A percentile compares a stretch with the other conserved stretches of the same genome.
These are phyloP conservation scores for Thalassia testudinum DNA, from an alignment of 116 monocot genomes.

Conservation along the genomic window DNA sequence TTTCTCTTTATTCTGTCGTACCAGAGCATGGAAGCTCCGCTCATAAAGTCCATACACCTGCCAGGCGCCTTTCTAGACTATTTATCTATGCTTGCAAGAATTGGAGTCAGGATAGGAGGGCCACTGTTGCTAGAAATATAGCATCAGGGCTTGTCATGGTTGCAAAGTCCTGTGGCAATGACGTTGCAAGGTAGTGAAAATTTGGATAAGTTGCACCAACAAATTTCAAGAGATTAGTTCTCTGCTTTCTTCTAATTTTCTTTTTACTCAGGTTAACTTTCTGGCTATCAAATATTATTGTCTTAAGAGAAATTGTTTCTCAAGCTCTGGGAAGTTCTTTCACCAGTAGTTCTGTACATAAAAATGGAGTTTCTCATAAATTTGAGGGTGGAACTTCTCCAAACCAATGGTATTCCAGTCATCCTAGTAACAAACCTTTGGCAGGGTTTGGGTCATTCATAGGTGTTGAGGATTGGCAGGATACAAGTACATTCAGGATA, in stretches of 20 bases:
- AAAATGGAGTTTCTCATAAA: constrained; percentile 39
- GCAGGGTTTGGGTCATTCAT: constrained; percentile 23
- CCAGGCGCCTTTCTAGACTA: constrained; percentile 77
- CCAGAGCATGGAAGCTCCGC: constrained; percentile 95
- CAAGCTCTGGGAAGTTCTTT: constrained; percentile 51
- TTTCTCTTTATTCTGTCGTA: constrained; percentile 88
- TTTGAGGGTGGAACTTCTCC: constrained; percentile 11
- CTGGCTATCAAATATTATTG: constrained; percentile 90
- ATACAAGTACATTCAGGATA: constrained; percentile 49
- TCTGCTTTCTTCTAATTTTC: constrained; percentile 3
- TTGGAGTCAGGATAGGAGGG: constrained; percentile 56
- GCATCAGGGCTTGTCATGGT: constrained; percentile 83
- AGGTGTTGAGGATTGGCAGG: constrained; percentile 69
- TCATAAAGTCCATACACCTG: constrained; percentile 93
- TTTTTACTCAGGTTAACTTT: constrained; percentile 71
- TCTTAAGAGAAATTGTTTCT: constrained; percentile 69
- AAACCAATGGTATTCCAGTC: constrained; percentile 20
- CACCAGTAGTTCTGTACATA: constrained; percentile 12
- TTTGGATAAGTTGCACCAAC: neutral
- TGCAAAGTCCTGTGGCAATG: constrained; percentile 84
- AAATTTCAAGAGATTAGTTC: neutral
- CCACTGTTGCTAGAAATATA: constrained; percentile 82
- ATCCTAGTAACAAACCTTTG: constrained; percentile 14
- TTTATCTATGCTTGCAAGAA: constrained; percentile 88
- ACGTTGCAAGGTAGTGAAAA: constrained; percentile 66